Evolutionary conservation across 257 asterid species (phyloP).

Genomic region (Lantana camara): DNA sequence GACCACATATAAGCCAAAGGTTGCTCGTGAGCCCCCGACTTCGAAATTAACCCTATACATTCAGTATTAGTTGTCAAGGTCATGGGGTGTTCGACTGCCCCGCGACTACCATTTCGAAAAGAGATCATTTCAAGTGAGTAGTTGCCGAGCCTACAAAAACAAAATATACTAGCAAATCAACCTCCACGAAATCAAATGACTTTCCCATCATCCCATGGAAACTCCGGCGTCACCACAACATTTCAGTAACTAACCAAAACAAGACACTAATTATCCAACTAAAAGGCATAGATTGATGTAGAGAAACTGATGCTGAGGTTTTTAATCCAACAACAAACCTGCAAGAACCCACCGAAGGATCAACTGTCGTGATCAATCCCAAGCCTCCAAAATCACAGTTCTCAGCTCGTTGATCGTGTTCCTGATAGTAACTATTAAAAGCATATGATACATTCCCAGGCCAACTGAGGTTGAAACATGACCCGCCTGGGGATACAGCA

Average conservation of each 20-base stretch:
- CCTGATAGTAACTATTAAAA: conserved; percentile 79
- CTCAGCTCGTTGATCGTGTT: conserved; percentile 62
- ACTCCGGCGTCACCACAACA: conserved; percentile 15
- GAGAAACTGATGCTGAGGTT: conserved; percentile 44
- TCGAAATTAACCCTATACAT: too few relatives aligned
- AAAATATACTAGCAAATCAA: neutral
- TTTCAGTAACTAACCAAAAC: conserved; percentile 34
- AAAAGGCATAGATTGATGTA: conserved; percentile 20
- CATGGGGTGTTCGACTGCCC: too few relatives aligned
- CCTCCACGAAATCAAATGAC: neutral
- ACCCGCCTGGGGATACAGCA: conserved; percentile 56
- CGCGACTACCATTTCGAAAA: neutral
- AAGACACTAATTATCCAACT: conserved; percentile 38
- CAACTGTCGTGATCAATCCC: conserved; percentile 84
- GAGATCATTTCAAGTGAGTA: neutral
- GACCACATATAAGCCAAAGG: too few relatives aligned
- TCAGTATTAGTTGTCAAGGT: too few relatives aligned
- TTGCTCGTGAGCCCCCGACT: too few relatives aligned
- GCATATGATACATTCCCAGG: conserved; percentile 82
- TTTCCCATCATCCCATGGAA: neutral
- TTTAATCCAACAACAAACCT: conserved; percentile 60
- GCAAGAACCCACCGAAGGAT: conserved; percentile 72
- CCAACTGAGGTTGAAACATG: conserved; percentile 76
- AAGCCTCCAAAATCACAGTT: conserved; percentile 70
- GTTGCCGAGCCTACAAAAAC: neutral